These are phyloP conservation scores for Astragalus glycyphyllos DNA, from an alignment of 306 rosid species.

Conservation along the genomic window DNA sequence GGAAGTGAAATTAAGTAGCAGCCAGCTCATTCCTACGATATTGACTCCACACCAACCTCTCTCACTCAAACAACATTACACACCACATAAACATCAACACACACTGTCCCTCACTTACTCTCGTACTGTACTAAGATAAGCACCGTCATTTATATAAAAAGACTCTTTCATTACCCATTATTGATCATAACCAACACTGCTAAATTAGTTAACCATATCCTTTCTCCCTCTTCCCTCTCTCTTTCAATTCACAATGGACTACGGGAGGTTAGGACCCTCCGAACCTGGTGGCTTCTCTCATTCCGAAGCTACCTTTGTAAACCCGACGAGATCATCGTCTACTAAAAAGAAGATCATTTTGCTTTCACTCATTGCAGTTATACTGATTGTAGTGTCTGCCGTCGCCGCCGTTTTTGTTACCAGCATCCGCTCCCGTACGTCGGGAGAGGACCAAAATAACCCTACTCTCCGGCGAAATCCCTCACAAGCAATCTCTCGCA, in stretches of 20 bases:
- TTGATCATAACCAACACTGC: not conserved
- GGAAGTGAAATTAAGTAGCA: slow-evolving; percentile 76
- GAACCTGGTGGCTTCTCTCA: slow-evolving; percentile 43
- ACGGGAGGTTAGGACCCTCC: slow-evolving; percentile 55
- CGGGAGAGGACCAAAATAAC: not conserved
- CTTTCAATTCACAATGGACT: slow-evolving; percentile 51
- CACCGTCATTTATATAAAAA: slow-evolving; percentile 40
- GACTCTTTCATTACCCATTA: slow-evolving; percentile 12
- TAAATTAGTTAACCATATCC: not conserved
- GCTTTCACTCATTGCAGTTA: slow-evolving; percentile 52
- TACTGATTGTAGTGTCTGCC: slow-evolving; percentile 62
- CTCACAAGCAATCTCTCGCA: slow-evolving; percentile 71
- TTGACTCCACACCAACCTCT: slow-evolving; percentile 62
- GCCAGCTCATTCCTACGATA: slow-evolving; percentile 71
- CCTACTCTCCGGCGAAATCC: slow-evolving; percentile 51
- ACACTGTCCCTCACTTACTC: slow-evolving; percentile 28
- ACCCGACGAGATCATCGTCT: not conserved
- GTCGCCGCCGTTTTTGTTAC: slow-evolving; percentile 56
- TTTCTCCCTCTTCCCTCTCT: not conserved
- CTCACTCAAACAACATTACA: not conserved
- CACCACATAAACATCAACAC: slow-evolving; percentile 1
- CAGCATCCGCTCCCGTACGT: slow-evolving; percentile 22
- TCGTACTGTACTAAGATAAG: not conserved
- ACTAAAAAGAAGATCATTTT: slow-evolving; percentile 49
- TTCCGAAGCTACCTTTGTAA: not conserved